Evolutionary conservation across 2,329 filamentous ascomycete genomes (phyloP).

Genomic region (Pseudogymnoascus sp.): DNA sequence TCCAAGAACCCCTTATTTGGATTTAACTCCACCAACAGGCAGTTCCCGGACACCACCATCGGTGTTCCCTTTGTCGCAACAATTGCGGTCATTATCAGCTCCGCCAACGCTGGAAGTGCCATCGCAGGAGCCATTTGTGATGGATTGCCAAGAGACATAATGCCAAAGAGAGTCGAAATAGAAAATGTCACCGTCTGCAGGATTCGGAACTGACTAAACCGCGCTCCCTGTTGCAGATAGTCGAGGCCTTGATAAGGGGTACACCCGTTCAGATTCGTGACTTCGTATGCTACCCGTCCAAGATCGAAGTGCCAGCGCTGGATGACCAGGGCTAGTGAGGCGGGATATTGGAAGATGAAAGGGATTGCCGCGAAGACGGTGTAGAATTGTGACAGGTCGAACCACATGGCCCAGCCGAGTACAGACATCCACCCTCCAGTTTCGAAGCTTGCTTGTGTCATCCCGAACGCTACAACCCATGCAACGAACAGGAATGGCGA

Average conservation of each 20-base stretch:
- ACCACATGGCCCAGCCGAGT: not conserved
- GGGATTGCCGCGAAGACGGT: not conserved
- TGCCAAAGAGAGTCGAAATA: not conserved
- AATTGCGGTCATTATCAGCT: not conserved
- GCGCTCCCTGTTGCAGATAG: not conserved
- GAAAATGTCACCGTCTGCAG: not conserved
- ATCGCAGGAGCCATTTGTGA: not conserved
- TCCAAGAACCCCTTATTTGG: not conserved
- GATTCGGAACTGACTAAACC: not conserved
- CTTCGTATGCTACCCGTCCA: not conserved
- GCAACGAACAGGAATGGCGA: not conserved
- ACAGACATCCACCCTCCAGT: not conserved
- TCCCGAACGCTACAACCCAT: not conserved
- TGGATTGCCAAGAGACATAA: not conserved
- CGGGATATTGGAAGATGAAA: not conserved
- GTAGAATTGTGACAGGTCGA: not conserved
- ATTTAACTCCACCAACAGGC: not conserved
- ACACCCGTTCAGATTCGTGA: not conserved
- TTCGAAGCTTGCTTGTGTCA: not conserved
- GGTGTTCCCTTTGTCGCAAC: not conserved
- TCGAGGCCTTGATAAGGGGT: not conserved
- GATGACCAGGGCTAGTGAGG: not conserved
- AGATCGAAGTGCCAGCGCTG: not conserved
- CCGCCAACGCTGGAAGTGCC: not conserved
- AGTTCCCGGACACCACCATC: not conserved